Evolutionary conservation across 306 rosid species (phyloP).

Genomic region (Cucumis melo): DNA sequence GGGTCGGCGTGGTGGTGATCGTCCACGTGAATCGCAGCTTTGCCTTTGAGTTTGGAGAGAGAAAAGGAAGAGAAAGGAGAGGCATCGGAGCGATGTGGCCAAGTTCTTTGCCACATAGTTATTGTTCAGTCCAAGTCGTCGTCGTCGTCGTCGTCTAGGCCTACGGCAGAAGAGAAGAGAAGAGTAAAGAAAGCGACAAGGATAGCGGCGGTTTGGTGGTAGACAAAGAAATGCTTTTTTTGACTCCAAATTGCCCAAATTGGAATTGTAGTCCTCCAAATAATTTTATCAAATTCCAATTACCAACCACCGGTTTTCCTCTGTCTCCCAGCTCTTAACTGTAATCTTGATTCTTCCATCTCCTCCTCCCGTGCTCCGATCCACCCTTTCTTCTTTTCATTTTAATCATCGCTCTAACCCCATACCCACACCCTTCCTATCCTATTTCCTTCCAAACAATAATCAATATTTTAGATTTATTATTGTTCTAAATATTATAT

Average conservation of each 20-base stretch:
- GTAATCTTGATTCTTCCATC: background rate
- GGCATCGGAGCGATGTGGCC: conserved; percentile 33
- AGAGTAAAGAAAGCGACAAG: background rate
- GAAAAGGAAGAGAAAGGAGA: conserved; percentile 37
- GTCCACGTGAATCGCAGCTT: background rate
- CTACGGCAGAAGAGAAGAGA: background rate
- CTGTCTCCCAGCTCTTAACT: background rate
- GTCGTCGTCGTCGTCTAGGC: too few relatives aligned
- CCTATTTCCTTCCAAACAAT: too few relatives aligned
- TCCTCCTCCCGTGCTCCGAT: background rate
- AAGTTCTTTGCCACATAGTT: conserved; percentile 34
- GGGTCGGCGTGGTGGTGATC: background rate
- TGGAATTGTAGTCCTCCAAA: too few relatives aligned
- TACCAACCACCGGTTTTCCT: too few relatives aligned
- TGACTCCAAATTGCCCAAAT: too few relatives aligned
- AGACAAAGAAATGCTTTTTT: background rate
- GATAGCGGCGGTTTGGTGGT: background rate
- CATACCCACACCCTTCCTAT: too few relatives aligned
- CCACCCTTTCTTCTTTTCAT: background rate
- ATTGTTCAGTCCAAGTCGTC: background rate
- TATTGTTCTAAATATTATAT: too few relatives aligned
- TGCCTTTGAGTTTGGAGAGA: background rate
- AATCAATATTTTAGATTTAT: too few relatives aligned
- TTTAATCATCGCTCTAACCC: too few relatives aligned
- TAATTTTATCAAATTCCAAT: too few relatives aligned